Percentiles rank a stretch among this genome's conserved stretches.
These are phyloP conservation scores for Wickerhamomyces canadensis DNA, from an alignment of 805 yeast genomes.

Conservation along the genomic window DNA sequence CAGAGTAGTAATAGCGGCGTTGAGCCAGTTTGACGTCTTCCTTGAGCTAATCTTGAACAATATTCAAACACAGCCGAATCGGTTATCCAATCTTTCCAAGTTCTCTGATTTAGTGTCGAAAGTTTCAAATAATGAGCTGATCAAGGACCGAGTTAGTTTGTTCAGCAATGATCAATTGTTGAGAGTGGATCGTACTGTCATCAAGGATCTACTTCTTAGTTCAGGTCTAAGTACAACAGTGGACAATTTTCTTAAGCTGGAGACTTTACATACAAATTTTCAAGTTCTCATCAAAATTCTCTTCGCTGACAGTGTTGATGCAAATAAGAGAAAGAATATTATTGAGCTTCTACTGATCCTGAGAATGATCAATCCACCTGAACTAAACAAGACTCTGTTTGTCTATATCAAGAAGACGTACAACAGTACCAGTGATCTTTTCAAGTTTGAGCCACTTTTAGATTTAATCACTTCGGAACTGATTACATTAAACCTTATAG, in stretches of 20 bases:
- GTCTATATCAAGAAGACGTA: constrained; percentile 25
- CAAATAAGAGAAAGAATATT: constrained; percentile 4
- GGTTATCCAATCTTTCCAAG: neutral
- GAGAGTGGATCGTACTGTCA: neutral
- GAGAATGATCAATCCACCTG: constrained; percentile 18
- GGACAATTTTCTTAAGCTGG: constrained; percentile 9
- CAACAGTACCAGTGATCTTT: constrained; percentile 26
- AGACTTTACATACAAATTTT: constrained; percentile 18
- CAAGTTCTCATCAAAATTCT: constrained; percentile 16
- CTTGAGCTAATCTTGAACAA: constrained; percentile 9
- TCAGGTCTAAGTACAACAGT: constrained; percentile 5
- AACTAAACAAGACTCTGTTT: constrained; percentile 20
- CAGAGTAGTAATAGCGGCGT: neutral
- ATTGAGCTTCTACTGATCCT: constrained; percentile 20
- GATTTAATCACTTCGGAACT: constrained; percentile 33
- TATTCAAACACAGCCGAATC: neutral
- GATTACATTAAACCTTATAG: constrained; percentile 27
- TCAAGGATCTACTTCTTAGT: neutral
- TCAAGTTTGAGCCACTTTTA: constrained; percentile 31
- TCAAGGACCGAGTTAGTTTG: neutral
- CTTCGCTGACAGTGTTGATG: constrained; percentile 12
- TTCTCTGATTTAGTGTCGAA: neutral
- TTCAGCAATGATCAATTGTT: neutral
- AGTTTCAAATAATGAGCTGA: neutral
- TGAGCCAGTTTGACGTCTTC: constrained; percentile 2